Percentiles rank a stretch among this genome's conserved stretches.
phyloP scores from a whole-genome alignment of 768 basidiomycete species.

The Naganishia antarctica region DNA sequence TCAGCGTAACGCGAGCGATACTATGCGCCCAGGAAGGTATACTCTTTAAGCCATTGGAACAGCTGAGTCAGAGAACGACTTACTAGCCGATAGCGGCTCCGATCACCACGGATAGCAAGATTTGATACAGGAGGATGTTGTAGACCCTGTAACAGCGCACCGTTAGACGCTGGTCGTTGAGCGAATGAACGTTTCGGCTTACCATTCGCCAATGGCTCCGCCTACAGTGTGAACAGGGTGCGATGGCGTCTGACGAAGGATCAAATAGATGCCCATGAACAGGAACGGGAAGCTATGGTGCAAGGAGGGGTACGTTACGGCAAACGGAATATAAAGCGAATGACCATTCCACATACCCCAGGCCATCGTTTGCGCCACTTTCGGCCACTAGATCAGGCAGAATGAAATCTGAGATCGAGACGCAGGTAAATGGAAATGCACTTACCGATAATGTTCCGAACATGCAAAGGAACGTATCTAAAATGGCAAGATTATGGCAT shows the following conservation, averaged over 20 bases:
- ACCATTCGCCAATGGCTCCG: constrained; percentile 49
- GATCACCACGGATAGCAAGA: constrained; percentile 45
- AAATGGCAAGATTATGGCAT: not conserved
- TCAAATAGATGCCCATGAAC: constrained; percentile 48
- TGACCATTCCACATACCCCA: no score
- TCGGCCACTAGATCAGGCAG: no score
- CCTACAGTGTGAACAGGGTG: constrained; percentile 42
- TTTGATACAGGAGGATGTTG: constrained; percentile 49
- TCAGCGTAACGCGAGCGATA: constrained; percentile 41
- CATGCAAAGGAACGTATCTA: constrained; percentile 48
- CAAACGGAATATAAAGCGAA: not conserved
- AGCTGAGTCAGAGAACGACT: constrained; percentile 22
- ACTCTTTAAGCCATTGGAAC: not conserved
- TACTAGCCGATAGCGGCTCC: constrained; percentile 50
- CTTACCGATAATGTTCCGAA: constrained; percentile 49
- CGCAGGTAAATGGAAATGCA: not conserved
- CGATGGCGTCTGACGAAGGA: constrained; percentile 41
- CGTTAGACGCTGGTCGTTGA: no score
- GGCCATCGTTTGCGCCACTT: constrained; percentile 52
- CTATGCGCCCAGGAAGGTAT: not conserved
- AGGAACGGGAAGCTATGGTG: constrained; percentile 50
- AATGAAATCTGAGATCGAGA: no score
- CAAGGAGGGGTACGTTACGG: not conserved
- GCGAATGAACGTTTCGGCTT: constrained; percentile 21
- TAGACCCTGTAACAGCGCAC: constrained; percentile 47